These are phyloP conservation scores for Gnomoniopsis sp. DNA, from an alignment of 2,329 filamentous ascomycete species.

Conservation along the genomic window DNA sequence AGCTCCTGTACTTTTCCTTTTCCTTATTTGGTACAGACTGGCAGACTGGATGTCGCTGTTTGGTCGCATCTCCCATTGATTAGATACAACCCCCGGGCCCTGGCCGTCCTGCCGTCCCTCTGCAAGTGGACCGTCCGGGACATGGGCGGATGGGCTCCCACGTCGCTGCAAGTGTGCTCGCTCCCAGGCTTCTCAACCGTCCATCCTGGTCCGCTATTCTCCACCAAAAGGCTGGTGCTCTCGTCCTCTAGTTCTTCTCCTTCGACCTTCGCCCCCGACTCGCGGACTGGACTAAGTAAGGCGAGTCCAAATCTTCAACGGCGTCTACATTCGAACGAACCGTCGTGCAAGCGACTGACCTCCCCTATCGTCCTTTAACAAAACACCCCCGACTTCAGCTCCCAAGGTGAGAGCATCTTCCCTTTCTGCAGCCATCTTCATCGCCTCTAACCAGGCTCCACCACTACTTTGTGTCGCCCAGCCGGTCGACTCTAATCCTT, in stretches of 20 bases:
- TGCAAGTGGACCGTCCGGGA: background rate
- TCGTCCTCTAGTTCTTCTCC: background rate
- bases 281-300: background rate
- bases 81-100: background rate
- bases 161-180: background rate
- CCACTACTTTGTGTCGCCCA: background rate
- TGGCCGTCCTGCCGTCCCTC: background rate
- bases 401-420: slow-evolving; percentile 1
- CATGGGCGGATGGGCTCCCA: background rate
- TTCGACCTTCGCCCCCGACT: background rate
- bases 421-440: background rate
- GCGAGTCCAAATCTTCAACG: background rate
- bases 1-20: too few species aligned
- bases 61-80: background rate
- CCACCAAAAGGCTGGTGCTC: background rate
- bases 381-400: background rate
- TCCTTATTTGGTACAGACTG: too few species aligned
- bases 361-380: background rate
- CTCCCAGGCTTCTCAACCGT: background rate
- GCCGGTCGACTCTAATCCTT: background rate
- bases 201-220: background rate
- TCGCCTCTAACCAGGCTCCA: background rate
- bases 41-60: background rate
- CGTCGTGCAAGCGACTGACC: background rate
- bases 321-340: background rate